Conservation (phyloP, 2,329 filamentous ascomycete species). For the Alternaria metachromatica region DNA sequence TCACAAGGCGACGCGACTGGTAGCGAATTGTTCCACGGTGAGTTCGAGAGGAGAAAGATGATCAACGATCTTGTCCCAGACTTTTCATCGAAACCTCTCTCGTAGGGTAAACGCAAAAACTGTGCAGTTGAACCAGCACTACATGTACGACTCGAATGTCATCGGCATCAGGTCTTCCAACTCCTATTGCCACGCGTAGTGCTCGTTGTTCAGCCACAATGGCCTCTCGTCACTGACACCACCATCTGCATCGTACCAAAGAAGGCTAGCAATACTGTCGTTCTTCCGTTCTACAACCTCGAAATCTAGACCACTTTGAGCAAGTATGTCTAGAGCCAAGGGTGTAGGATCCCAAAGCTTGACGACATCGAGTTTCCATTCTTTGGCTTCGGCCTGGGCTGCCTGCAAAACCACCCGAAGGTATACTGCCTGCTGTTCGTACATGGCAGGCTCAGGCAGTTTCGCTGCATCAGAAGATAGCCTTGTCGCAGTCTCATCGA, state of each 20-base stretch:
- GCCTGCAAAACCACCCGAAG: constrained; percentile 64
- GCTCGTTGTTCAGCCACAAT: constrained; percentile 43
- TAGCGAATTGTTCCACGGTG: too few species aligned
- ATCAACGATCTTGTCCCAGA: too few species aligned
- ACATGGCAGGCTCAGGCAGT: not conserved
- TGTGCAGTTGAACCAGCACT: not conserved
- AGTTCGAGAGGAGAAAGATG: too few species aligned
- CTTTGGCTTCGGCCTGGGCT: constrained; percentile 70
- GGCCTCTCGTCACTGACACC: constrained; percentile 8
- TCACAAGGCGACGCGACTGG: too few species aligned
- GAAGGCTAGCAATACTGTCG: not conserved
- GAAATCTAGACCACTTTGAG: not conserved
- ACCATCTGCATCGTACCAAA: constrained; percentile 10
- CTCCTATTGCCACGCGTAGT: constrained; percentile 40
- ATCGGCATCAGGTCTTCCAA: not conserved
- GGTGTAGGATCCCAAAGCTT: constrained; percentile 81
- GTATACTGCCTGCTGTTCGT: not conserved
- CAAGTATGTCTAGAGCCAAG: constrained; percentile 32
- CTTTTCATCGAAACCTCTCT: too few species aligned
- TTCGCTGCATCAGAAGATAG: constrained; percentile 16
- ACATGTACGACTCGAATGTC: not conserved
- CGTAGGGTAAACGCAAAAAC: too few species aligned
- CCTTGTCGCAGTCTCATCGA: constrained; percentile 16
- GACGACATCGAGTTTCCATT: constrained; percentile 71
- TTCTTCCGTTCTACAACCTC: not conserved